A percentile compares a stretch with the other conserved stretches of the same genome.
Conservation (phyloP, 495 filamentous ascomycete genomes). For the Penicillium pancosmium region DNA sequence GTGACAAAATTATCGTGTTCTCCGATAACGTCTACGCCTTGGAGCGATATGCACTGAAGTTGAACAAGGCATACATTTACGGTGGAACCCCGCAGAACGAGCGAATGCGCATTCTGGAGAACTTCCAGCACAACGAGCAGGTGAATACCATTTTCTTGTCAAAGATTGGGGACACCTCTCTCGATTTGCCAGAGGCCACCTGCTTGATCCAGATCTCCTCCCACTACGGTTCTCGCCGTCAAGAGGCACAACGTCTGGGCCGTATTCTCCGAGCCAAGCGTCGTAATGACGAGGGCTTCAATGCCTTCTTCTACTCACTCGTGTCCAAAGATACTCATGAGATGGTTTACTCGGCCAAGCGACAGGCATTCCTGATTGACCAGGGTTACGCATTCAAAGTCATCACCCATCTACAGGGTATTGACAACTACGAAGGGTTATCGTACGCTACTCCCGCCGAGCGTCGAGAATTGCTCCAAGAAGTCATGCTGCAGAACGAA, state of each 20-base stretch:
- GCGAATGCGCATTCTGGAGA: slow-evolving; percentile 86
- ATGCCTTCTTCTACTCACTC: slow-evolving; percentile 98
- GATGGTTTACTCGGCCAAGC: slow-evolving; percentile 97
- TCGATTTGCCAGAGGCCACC: slow-evolving; percentile 95
- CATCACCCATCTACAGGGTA: slow-evolving; percentile 92
- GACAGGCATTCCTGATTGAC: slow-evolving; percentile 97
- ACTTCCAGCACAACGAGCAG: slow-evolving; percentile 92
- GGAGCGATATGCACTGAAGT: slow-evolving; percentile 77
- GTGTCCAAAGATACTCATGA: slow-evolving; percentile 97
- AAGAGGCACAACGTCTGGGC: slow-evolving; percentile 93
- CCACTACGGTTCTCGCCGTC: slow-evolving; percentile 95
- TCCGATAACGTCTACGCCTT: slow-evolving; percentile 98
- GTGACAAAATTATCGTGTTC: slow-evolving; percentile 99
- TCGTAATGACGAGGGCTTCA: slow-evolving; percentile 97
- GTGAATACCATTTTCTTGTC: slow-evolving; percentile 97
- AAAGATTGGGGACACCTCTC: slow-evolving; percentile 96
- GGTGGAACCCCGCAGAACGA: slow-evolving; percentile 86
- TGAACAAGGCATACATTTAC: slow-evolving; percentile 91
- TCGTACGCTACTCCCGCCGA: slow-evolving; percentile 80
- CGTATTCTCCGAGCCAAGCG: slow-evolving; percentile 95
- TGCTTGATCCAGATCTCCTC: slow-evolving; percentile 98
- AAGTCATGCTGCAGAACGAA: slow-evolving; percentile 91
- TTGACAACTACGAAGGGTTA: slow-evolving; percentile 79
- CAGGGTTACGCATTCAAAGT: slow-evolving; percentile 99
- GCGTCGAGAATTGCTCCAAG: slow-evolving; percentile 83